Conservation (phyloP, 2,329 filamentous ascomycete species). For the Fusarium pilosicola region DNA sequence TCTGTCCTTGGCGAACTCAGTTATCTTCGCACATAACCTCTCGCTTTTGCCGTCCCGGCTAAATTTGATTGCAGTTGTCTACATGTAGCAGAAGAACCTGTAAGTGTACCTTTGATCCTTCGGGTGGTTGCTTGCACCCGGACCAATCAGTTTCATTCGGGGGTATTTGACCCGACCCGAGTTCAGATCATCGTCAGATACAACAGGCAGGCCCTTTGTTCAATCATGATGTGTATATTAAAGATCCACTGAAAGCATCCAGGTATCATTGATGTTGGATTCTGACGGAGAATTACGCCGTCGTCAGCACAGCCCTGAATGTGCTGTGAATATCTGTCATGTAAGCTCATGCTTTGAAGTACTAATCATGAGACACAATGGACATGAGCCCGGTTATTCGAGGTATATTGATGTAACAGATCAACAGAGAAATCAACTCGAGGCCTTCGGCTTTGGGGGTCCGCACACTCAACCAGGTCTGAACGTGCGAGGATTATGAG, state of each 20-base stretch:
- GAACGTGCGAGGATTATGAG: background rate
- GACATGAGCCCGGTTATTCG: background rate
- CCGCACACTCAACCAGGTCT: background rate
- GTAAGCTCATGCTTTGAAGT: no score
- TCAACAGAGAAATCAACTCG: background rate
- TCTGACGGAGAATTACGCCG: background rate
- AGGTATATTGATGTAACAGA: background rate
- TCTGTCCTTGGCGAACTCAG: background rate
- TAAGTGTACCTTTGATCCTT: slow-evolving; percentile 11
- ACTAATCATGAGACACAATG: background rate
- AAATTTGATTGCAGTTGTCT: slow-evolving; percentile 5
- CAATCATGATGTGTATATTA: background rate
- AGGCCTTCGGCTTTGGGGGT: background rate
- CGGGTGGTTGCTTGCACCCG: slow-evolving; percentile 13
- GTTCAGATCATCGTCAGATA: slow-evolving; percentile 8
- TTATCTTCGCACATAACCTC: background rate
- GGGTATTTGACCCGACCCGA: slow-evolving; percentile 5
- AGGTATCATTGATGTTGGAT: background rate
- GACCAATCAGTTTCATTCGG: slow-evolving; percentile 21
- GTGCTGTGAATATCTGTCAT: no score
- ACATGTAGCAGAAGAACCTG: background rate
- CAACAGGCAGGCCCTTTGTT: background rate
- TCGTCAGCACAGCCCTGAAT: background rate
- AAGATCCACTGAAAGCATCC: background rate
- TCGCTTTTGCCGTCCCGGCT: slow-evolving; percentile 9